phyloP scores from a whole-genome alignment of 2,329 filamentous ascomycete genomes.

The Alternaria gaisen region DNA sequence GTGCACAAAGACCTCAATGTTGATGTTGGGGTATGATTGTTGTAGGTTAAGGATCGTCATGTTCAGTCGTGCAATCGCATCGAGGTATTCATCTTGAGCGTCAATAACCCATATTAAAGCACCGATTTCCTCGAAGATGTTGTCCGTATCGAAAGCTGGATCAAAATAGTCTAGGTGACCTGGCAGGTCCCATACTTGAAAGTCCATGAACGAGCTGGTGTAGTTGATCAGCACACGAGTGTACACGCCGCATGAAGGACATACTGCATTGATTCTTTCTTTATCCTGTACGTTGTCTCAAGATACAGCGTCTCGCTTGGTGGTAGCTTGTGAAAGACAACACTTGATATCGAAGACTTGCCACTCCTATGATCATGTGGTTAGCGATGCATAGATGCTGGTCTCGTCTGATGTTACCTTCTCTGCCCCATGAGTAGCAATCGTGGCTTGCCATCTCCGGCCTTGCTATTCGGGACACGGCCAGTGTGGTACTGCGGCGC shows the following conservation, averaged over 20 bases:
- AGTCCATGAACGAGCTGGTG: conserved; percentile 94
- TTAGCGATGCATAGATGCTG: conserved; percentile 18
- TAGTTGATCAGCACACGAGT: conserved; percentile 9
- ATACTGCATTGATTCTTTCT: conserved; percentile 94
- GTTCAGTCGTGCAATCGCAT: conserved; percentile 87
- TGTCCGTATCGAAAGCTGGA: conserved; percentile 86
- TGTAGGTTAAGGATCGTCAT: conserved; percentile 89
- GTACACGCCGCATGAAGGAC: conserved; percentile 46
- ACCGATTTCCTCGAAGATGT: conserved; percentile 92
- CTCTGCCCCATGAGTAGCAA: conserved; percentile 94
- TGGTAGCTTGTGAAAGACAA: conserved; percentile 98
- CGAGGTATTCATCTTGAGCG: conserved; percentile 96
- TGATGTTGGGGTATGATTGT: conserved; percentile 88
- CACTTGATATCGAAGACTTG: conserved; percentile 97
- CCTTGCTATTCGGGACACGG: conserved; percentile 58
- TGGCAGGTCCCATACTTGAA: conserved; percentile 97
- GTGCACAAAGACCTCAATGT: conserved; percentile 98
- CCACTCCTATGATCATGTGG: conserved; percentile 74
- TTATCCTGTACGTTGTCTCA: conserved; percentile 91
- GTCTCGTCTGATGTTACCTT: conserved; percentile 65
- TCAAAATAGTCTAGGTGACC: conserved; percentile 94
- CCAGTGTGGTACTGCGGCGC: conserved; percentile 54
- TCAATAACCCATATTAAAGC: conserved; percentile 99
- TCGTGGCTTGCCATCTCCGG: conserved; percentile 75
- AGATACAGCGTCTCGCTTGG: conserved; percentile 95